Evolutionary conservation across 352 stramenopile species (phyloP).

Genomic region (Thalassiosira exigua): DNA sequence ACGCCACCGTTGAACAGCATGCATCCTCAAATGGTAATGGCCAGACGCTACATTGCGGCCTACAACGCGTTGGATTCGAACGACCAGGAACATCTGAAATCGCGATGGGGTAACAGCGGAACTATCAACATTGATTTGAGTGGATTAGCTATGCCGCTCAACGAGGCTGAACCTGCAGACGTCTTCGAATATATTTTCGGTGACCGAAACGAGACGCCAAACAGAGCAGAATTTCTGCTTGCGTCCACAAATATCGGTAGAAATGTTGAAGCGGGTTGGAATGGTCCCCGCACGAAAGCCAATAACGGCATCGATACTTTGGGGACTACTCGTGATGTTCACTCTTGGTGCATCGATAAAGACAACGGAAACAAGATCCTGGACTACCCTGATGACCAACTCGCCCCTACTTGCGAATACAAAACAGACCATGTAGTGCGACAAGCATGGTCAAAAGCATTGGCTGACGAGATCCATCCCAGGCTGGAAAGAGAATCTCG

Average conservation of each 20-base stretch:
- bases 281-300: background rate
- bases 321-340: background rate
- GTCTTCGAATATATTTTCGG: background rate
- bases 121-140: background rate
- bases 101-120: background rate
- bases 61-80: background rate
- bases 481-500: background rate
- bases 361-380: background rate
- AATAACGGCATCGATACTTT: constrained; percentile 2
- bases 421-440: background rate
- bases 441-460: constrained; percentile 1
- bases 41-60: background rate
- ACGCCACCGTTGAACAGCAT: no score
- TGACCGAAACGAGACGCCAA: background rate
- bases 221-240: background rate
- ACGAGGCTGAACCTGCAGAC: background rate
- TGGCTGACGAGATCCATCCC: background rate
- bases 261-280: background rate
- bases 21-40: background rate
- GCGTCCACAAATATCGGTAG: background rate
- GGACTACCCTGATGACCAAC: background rate
- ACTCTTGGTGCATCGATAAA: background rate
- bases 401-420: background rate
- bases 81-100: background rate
- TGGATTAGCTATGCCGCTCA: background rate